Percentiles rank a stretch among this genome's conserved stretches.
Conservation (phyloP, 352 stramenopile genomes). For the Pythium apleroticum region DNA sequence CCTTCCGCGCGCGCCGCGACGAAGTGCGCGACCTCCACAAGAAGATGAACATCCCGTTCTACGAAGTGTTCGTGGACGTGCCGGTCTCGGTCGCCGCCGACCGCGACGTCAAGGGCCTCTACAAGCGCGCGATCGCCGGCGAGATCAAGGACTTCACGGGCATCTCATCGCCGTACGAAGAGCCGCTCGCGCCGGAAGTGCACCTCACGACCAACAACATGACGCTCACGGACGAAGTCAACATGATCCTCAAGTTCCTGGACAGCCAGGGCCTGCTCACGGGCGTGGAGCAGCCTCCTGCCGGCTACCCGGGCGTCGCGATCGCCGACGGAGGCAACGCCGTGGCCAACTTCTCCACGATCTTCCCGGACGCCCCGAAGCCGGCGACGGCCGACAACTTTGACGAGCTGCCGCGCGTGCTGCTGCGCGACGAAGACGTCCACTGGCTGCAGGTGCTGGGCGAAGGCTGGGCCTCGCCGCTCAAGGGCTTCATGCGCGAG, state of each 20-base stretch:
- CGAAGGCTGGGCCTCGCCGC: conserved; percentile 95
- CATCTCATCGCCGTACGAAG: conserved; percentile 98
- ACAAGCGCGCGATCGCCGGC: conserved; percentile 92
- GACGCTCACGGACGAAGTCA: conserved; percentile 88
- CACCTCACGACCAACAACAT: conserved; percentile 94
- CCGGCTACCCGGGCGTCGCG: conserved; percentile 67
- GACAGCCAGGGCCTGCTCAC: conserved; percentile 63
- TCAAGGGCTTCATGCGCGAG: conserved; percentile 98
- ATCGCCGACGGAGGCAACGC: conserved; percentile 89
- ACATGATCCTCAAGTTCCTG: conserved; percentile 60
- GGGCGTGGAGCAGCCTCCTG: conserved; percentile 49
- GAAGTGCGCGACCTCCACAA: conserved; percentile 90
- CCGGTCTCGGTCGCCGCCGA: conserved; percentile 95
- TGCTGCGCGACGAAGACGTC: conserved; percentile 96
- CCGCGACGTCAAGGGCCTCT: conserved; percentile 97
- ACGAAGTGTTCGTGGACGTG: conserved; percentile 99
- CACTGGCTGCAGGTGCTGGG: conserved; percentile 98
- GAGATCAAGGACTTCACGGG: conserved; percentile 99
- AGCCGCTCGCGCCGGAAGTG: conserved; percentile 93
- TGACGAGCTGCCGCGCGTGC: conserved; percentile 85
- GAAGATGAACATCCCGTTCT: conserved; percentile 96
- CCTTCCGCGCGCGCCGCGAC: conserved; percentile 94
- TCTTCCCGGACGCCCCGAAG: conserved; percentile 57
- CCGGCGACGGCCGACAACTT: conserved; percentile 21
- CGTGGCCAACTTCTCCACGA: conserved; percentile 50